These are phyloP conservation scores for Ephemerocybe angulata DNA, from an alignment of 768 basidiomycete genomes.

Conservation along the genomic window DNA sequence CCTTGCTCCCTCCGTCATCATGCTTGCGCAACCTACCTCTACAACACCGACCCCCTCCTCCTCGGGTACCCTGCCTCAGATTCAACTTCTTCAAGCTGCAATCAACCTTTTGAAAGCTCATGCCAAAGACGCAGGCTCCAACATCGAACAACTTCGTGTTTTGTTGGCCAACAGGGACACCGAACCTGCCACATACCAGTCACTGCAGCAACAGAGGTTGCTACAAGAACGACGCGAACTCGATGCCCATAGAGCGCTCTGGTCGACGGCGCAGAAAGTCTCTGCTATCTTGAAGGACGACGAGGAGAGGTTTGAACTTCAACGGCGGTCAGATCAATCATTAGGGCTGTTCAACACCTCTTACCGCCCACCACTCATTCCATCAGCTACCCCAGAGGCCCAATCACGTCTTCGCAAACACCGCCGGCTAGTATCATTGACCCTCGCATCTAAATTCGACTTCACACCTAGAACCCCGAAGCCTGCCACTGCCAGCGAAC, in stretches of 20 bases:
- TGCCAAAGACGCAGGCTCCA: slow-evolving; percentile 42
- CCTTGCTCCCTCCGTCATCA: neutral
- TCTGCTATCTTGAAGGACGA: slow-evolving; percentile 4
- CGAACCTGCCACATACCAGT: slow-evolving; percentile 34
- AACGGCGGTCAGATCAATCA: neutral
- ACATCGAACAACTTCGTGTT: slow-evolving; percentile 36
- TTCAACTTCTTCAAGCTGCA: slow-evolving; percentile 43
- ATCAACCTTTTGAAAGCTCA: slow-evolving; percentile 39
- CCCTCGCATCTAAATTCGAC: slow-evolving; percentile 5
- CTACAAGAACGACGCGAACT: slow-evolving; percentile 44
- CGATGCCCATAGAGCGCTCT: slow-evolving; percentile 18
- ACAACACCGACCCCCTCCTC: neutral
- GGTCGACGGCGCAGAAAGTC: slow-evolving; percentile 5
- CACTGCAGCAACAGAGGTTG: slow-evolving; percentile 47
- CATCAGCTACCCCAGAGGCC: neutral
- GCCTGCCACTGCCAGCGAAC: neutral
- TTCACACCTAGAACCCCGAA: neutral
- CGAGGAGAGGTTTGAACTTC: neutral
- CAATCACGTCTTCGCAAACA: neutral
- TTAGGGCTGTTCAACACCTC: neutral
- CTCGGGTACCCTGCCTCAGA: slow-evolving; percentile 24
- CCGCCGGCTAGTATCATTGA: slow-evolving; percentile 2
- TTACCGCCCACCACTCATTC: neutral
- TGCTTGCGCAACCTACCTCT: neutral
- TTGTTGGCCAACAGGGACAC: slow-evolving; percentile 35